Percentiles rank a stretch among this genome's conserved stretches.
phyloP scores from a whole-genome alignment of 768 basidiomycete genomes.

The Tephrocybe sp. region DNA sequence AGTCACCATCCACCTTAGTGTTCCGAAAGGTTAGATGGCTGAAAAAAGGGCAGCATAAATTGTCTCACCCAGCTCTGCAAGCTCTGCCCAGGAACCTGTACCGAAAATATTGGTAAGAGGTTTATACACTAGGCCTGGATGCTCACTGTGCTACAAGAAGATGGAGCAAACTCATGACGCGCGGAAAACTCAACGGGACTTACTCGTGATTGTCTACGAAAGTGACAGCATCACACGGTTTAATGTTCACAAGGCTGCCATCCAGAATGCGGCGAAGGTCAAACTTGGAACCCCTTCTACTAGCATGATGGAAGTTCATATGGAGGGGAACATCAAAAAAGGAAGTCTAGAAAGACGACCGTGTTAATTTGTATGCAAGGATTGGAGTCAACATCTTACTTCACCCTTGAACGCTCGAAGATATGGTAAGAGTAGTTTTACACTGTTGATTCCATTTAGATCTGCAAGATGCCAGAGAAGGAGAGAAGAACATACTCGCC shows the following conservation, averaged over 20 bases:
- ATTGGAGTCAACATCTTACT: slow-evolving; percentile 32
- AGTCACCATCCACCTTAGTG: slow-evolving; percentile 58
- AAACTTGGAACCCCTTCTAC: slow-evolving; percentile 59
- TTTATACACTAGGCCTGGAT: neutral
- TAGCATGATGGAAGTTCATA: slow-evolving; percentile 76
- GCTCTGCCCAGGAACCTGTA: slow-evolving; percentile 60
- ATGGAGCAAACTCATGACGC: neutral
- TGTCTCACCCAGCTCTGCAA: slow-evolving; percentile 77
- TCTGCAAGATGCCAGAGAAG: too few relatives aligned
- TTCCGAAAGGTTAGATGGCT: neutral
- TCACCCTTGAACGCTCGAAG: slow-evolving; percentile 63
- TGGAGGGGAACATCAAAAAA: slow-evolving; percentile 94
- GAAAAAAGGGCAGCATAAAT: slow-evolving; percentile 1
- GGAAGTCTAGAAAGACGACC: slow-evolving; percentile 49
- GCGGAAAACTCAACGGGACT: slow-evolving; percentile 22
- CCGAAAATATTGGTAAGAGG: neutral
- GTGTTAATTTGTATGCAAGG: neutral
- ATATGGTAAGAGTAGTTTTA: slow-evolving; percentile 52
- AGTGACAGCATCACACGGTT: slow-evolving; percentile 82
- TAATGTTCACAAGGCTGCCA: slow-evolving; percentile 60
- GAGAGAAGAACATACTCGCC: too few relatives aligned
- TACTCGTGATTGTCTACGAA: slow-evolving; percentile 92
- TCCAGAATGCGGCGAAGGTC: slow-evolving; percentile 77
- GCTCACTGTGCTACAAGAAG: slow-evolving; percentile 55
- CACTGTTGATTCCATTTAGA: slow-evolving; percentile 23